phyloP scores from a whole-genome alignment of 2,329 filamentous ascomycete species.

The Trichothecium sympodiale region DNA sequence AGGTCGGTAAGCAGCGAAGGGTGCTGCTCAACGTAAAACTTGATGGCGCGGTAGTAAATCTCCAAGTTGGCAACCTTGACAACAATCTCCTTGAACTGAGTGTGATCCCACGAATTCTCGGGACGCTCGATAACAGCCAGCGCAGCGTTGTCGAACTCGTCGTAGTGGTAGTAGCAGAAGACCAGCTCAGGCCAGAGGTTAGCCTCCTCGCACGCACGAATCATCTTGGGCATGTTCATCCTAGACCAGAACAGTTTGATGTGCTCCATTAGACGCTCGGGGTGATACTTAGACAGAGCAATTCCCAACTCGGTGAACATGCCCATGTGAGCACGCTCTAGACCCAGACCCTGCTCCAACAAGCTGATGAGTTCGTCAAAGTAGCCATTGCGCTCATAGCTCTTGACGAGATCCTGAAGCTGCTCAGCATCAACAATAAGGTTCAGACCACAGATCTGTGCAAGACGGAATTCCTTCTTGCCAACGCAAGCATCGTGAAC shows the following conservation, averaged over 20 bases:
- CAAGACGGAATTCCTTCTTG: constrained; percentile 98
- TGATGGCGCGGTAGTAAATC: constrained; percentile 95
- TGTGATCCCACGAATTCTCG: constrained; percentile 97
- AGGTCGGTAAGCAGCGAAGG: constrained; percentile 93
- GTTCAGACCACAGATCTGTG: constrained; percentile 97
- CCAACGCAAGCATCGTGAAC: constrained; percentile 91
- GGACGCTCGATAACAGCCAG: constrained; percentile 97
- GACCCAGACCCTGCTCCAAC: constrained; percentile 85
- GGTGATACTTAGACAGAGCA: constrained; percentile 87
- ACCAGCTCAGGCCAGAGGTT: constrained; percentile 96
- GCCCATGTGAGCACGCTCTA: constrained; percentile 89
- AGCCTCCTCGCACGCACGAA: constrained; percentile 83
- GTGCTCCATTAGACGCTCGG: constrained; percentile 95
- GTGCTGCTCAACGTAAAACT: constrained; percentile 96
- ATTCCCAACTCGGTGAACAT: constrained; percentile 94
- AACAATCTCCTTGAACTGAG: constrained; percentile 98
- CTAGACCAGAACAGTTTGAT: constrained; percentile 97
- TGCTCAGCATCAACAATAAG: constrained; percentile 97
- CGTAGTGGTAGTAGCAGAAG: constrained; percentile 96
- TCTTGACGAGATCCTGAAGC: constrained; percentile 80
- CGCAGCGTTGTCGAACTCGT: constrained; percentile 95
- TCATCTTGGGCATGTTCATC: constrained; percentile 97
- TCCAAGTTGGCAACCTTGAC: constrained; percentile 97
- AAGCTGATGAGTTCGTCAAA: constrained; percentile 95
- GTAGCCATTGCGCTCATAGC: constrained; percentile 95